A percentile compares a stretch with the other conserved stretches of the same genome.
phyloP scores from a whole-genome alignment of 495 filamentous ascomycete genomes.

The Tuber aestivum region DNA sequence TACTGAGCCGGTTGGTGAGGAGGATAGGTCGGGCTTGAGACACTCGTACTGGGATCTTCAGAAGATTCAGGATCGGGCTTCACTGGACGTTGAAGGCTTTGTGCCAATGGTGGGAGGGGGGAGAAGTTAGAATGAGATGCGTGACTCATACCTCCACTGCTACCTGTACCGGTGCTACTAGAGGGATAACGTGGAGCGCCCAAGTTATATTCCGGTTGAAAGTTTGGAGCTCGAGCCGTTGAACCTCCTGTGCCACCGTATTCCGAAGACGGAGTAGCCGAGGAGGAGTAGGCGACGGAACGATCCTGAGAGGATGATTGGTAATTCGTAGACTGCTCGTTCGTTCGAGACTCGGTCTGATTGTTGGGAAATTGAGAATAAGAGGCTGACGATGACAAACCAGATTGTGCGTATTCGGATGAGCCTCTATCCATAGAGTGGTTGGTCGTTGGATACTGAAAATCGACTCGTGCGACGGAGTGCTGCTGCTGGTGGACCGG shows the following conservation, averaged over 20 bases:
- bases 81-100: constrained; percentile 53
- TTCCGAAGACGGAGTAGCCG: constrained; percentile 80
- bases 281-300: constrained; percentile 58
- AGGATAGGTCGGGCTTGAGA: constrained; percentile 84
- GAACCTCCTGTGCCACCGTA: constrained; percentile 55
- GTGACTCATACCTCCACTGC: constrained; percentile 79
- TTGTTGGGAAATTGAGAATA: constrained; percentile 46
- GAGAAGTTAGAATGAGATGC: constrained; percentile 51
- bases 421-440: constrained; percentile 82
- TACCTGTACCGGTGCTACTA: constrained; percentile 58
- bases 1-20: constrained; percentile 57
- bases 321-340: constrained; percentile 46
- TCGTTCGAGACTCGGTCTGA: constrained; percentile 49
- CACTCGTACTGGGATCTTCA: constrained; percentile 98
- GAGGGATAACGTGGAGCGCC: constrained; percentile 60
- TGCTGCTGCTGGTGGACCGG: constrained; percentile 42
- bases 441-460: constrained; percentile 36
- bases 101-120: constrained; percentile 35
- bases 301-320: constrained; percentile 66
- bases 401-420: constrained; percentile 95
- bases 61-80: constrained; percentile 93
- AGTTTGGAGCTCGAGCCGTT: constrained; percentile 43
- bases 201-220: constrained; percentile 35
- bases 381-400: constrained; percentile 72
- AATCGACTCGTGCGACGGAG: constrained; percentile 30